phyloP scores from a whole-genome alignment of 202 grass and related monocot genomes.

The Brachypodium distachyon region DNA sequence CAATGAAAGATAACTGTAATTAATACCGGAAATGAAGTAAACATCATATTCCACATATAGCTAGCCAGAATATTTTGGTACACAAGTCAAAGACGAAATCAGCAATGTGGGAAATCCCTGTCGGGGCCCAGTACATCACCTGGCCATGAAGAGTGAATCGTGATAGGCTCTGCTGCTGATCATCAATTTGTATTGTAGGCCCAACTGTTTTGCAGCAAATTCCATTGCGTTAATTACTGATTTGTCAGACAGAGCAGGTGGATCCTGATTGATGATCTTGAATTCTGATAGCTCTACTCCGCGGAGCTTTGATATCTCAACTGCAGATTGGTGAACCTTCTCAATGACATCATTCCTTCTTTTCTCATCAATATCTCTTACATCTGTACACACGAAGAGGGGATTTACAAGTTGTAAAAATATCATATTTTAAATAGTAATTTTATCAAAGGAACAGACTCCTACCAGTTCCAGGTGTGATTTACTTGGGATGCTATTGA shows the following conservation, averaged over 20 bases:
- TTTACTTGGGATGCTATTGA: constrained; percentile 97
- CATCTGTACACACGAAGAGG: constrained; percentile 33
- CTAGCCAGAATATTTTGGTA: not conserved
- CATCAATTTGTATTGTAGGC: constrained; percentile 67
- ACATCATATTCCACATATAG: too few relatives aligned
- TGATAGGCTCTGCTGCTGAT: constrained; percentile 99
- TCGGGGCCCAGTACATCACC: constrained; percentile 23
- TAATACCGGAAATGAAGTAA: not conserved
- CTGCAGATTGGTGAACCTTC: constrained; percentile 57
- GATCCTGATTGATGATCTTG: constrained; percentile 86
- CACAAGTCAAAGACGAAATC: not conserved
- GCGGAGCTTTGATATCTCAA: constrained; percentile 54
- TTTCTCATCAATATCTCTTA: constrained; percentile 80
- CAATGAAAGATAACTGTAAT: not conserved
- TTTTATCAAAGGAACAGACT: not conserved
- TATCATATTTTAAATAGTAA: not conserved
- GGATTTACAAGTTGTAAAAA: not conserved
- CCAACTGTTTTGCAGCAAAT: constrained; percentile 52
- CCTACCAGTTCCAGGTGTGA: constrained; percentile 92
- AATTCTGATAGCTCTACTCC: constrained; percentile 72
- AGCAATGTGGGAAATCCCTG: not conserved
- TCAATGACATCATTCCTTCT: constrained; percentile 82
- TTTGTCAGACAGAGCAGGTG: constrained; percentile 66
- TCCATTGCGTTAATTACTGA: constrained; percentile 64
- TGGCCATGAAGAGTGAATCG: constrained; percentile 97